Evolutionary conservation across 768 basidiomycete species (phyloP).

Genomic region (Lepiota venenata): DNA sequence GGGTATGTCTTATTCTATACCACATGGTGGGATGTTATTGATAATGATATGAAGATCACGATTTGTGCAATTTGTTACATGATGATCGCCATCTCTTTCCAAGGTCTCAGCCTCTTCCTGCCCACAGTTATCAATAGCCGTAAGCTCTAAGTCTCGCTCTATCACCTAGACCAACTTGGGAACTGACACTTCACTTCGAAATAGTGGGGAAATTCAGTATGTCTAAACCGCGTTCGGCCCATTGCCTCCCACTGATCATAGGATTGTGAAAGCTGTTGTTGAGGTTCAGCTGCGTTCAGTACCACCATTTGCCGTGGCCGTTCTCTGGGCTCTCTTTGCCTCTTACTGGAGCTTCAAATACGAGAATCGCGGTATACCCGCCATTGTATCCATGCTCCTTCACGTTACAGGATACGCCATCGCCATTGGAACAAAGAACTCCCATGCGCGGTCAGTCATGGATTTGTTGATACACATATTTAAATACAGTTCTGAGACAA

Average conservation of each 20-base stretch:
- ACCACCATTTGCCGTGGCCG: conserved; percentile 39
- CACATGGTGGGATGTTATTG: neutral
- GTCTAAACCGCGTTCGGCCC: neutral
- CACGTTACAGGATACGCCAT: conserved; percentile 42
- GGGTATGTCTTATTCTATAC: conserved; percentile 8
- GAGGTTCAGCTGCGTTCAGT: conserved; percentile 48
- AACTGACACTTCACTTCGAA: neutral
- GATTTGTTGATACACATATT: no score
- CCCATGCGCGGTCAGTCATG: conserved; percentile 26
- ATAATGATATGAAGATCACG: conserved; percentile 20
- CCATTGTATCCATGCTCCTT: conserved; percentile 31
- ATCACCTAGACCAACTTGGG: neutral
- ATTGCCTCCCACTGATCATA: no score
- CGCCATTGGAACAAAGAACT: conserved; percentile 36
- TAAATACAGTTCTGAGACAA: no score
- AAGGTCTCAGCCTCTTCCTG: conserved; percentile 41
- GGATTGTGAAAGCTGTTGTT: conserved; percentile 30
- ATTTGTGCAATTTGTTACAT: conserved; percentile 27
- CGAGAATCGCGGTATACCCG: conserved; percentile 30
- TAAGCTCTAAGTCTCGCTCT: conserved; percentile 20
- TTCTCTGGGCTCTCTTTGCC: conserved; percentile 35
- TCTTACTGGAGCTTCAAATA: conserved; percentile 33
- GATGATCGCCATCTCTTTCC: conserved; percentile 39
- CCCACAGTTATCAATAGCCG: conserved; percentile 45
- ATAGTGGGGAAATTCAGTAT: conserved; percentile 35